These are phyloP conservation scores for Blastobotrys buckinghamii DNA, from an alignment of 1,139 yeast species.

Conservation along the genomic window DNA sequence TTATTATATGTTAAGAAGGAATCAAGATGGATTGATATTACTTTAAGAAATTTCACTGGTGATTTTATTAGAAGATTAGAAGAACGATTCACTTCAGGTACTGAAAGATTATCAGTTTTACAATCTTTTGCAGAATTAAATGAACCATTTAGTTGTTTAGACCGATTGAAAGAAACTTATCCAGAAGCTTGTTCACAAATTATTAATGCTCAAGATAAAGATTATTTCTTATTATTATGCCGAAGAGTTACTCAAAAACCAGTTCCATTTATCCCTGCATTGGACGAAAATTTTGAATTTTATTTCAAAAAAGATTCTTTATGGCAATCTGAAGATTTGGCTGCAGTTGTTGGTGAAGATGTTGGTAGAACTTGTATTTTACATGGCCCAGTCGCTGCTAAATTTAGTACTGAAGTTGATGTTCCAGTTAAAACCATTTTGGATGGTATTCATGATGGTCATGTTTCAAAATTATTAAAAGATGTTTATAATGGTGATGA, in stretches of 20 bases:
- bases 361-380: constrained; percentile 97
- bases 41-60: constrained; percentile 84
- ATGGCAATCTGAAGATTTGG: constrained; percentile 98
- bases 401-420: constrained; percentile 75
- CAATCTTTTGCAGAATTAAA: constrained; percentile 69
- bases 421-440: constrained; percentile 90
- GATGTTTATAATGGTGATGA: constrained; percentile 69
- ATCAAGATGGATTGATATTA: constrained; percentile 78
- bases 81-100: constrained; percentile 75
- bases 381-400: constrained; percentile 98
- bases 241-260: constrained; percentile 89
- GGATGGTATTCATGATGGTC: constrained; percentile 88
- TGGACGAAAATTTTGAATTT: constrained; percentile 90
- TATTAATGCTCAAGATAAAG: constrained; percentile 92
- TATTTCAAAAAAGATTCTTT: constrained; percentile 97
- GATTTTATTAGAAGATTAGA: constrained; percentile 88
- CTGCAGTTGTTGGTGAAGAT: constrained; percentile 92
- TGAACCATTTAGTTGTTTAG: constrained; percentile 56
- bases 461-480: constrained; percentile 60
- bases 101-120: constrained; percentile 51
- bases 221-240: constrained; percentile 81
- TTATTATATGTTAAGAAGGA: constrained; percentile 80
- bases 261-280: constrained; percentile 93
- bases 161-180: constrained; percentile 57
- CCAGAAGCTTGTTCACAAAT: constrained; percentile 74